Base-by-base conservation (phyloP, 192 early-diverging fungal genomes). In the Gamsiella multidivaricata region DNA sequence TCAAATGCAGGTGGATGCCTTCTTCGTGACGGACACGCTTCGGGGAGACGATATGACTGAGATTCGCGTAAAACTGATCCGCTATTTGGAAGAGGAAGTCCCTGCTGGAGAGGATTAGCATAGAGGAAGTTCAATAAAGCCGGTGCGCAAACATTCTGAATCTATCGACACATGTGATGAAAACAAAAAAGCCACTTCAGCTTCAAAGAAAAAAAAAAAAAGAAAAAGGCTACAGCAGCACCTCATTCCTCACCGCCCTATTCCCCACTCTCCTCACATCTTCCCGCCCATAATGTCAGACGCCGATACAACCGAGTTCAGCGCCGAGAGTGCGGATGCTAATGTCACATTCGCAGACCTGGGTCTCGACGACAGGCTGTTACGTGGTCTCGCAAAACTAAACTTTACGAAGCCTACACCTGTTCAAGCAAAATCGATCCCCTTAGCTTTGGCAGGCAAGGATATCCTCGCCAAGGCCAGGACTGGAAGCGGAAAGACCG, bases 401-500 rank as follows among this genome's bases (percentile, higher is more conserved):
- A 89, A 91, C 31, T 95, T 94, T 66, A 85, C 83, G 25, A 86
- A 89, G 41, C 96, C 97, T 5, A 98, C 97, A 45, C 86, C 94
- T 6, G 91, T 99, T 12, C 97, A 99, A 82, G 83, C 88, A 36
- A 89, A 88, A 32, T 91, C 91, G 2, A 97, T 99, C 61, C 96
- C 97, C 11, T 85, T 98, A 8, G 94, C 95, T 22, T 84, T 99
- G 7, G 76, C 90, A 33, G 96, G 97, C 43, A 97, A 95, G 68
- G 96, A 99, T 69, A 91, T 99, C 53, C 83, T 98, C 45, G 97
- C 95, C 12, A 84, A 91, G 43, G 96, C 97, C 23, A 87, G 94
- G 49, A 99, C 96, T 0, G 97, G 97, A 29, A 94, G 92, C 26
- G 97, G 97, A 66, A 99, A 99, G 82, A 98, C 97, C 7, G 94